phyloP scores from a whole-genome alignment of 1,284 basidiomycete species.

The Lignosus rhinocerotis region DNA sequence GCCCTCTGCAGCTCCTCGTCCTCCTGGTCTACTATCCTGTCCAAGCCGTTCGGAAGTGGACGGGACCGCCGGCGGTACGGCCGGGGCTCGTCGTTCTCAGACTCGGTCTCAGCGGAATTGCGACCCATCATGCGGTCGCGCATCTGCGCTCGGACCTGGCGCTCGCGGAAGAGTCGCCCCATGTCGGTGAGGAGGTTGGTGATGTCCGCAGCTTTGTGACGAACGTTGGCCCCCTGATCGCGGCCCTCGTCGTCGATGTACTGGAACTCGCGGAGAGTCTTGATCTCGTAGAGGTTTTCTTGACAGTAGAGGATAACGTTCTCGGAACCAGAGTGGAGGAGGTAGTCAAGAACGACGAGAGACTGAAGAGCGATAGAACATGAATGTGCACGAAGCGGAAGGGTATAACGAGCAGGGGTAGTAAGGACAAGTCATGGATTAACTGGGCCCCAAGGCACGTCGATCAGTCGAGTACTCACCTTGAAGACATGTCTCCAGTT shows the following conservation, averaged over 20 bases:
- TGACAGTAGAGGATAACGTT: slow-evolving; percentile 97
- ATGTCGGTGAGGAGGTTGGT: slow-evolving; percentile 91
- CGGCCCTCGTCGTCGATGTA: slow-evolving; percentile 91
- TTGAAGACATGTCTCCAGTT: slow-evolving; percentile 99
- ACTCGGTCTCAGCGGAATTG: slow-evolving; percentile 45
- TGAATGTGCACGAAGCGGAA: background rate
- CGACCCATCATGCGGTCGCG: slow-evolving; percentile 82
- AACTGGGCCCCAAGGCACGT: background rate
- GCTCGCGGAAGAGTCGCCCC: slow-evolving; percentile 76
- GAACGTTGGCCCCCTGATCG: slow-evolving; percentile 95
- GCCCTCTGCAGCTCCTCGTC: slow-evolving; percentile 70
- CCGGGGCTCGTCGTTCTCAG: slow-evolving; percentile 1
- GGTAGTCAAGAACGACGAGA: slow-evolving; percentile 92
- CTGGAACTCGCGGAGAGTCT: slow-evolving; percentile 98
- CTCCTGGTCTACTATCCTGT: slow-evolving; percentile 4
- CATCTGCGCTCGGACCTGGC: slow-evolving; percentile 83
- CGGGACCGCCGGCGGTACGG: background rate
- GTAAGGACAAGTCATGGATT: background rate
- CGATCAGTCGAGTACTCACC: slow-evolving; percentile 42
- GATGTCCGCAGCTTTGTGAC: slow-evolving; percentile 98
- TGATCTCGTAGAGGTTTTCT: slow-evolving; percentile 96
- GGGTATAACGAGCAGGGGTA: background rate
- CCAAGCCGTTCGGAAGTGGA: slow-evolving; percentile 1
- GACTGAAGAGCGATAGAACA: slow-evolving; percentile 51
- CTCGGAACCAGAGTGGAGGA: slow-evolving; percentile 92